Percentiles rank a stretch among this genome's conserved stretches.
These are phyloP conservation scores for Fusarium cicatricum DNA, from an alignment of 2,329 filamentous ascomycete genomes.

Conservation along the genomic window DNA sequence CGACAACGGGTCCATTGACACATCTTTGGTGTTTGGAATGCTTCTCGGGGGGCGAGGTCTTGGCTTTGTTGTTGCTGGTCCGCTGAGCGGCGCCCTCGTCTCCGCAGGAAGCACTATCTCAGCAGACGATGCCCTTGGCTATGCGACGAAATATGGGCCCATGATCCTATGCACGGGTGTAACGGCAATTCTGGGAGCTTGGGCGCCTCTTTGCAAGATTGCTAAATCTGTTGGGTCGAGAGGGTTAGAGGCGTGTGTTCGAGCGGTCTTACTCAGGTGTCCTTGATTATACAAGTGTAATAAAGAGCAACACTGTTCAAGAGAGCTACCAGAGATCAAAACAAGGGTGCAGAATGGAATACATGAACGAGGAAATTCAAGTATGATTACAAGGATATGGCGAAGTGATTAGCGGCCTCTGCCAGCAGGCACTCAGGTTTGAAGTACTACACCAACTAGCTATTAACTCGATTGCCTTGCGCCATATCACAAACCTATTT, in stretches of 20 bases:
- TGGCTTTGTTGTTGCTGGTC: conserved; percentile 42
- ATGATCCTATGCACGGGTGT: conserved; percentile 47
- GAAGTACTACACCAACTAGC: neutral
- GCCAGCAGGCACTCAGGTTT: too few species aligned
- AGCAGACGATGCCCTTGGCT: conserved; percentile 40
- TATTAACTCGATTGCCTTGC: neutral
- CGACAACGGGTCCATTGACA: conserved; percentile 36
- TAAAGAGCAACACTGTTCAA: conserved; percentile 41
- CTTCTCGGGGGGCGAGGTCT: conserved; percentile 43
- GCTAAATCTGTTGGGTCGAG: conserved; percentile 39
- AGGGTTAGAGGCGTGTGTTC: conserved; percentile 5
- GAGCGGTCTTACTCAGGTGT: neutral
- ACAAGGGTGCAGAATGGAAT: too few species aligned
- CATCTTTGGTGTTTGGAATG: conserved; percentile 44
- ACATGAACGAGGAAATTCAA: neutral
- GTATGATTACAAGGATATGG: neutral
- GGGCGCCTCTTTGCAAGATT: conserved; percentile 50
- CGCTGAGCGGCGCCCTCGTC: conserved; percentile 43
- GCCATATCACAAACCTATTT: neutral
- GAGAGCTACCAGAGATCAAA: too few species aligned
- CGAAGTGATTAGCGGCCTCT: neutral
- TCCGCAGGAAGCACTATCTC: conserved; percentile 35
- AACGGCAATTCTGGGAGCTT: conserved; percentile 44
- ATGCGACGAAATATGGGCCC: conserved; percentile 44
- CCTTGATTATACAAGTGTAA: too few species aligned